Evolutionary conservation across 345 rosid genomes (phyloP), one percentile per base, ranked within the genome.

Genomic region (Populus tremula): DNA sequence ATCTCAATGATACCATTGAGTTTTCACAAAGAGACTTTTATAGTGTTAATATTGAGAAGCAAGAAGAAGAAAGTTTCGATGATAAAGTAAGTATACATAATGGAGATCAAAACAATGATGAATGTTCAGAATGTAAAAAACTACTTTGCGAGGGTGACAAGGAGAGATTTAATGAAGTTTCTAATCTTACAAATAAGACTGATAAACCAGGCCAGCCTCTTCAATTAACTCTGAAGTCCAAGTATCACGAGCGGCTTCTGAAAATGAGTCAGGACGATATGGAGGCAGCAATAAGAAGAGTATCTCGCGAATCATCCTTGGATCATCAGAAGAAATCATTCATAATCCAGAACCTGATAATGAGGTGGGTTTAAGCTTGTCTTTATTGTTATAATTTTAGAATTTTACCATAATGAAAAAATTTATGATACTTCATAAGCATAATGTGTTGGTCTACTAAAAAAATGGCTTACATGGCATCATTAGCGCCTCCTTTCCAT

Each of bases 271-370:
- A 89, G 82, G 89, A 89, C 67, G 90, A 89, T 81, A 86, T 92
- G 53, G 92, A 89, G 76, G 85, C 91, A 75, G 91, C 88, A 76
- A 80, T 92, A 53, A 82, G 91, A 82, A 92, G 89, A 77, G 91
- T 90, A 61, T 94, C 91, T 23, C 83, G 87, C 18, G 98, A 94
- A 77, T 74, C 92, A 77, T 77, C 92, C 33, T 64, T 92, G 14
- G 94, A 91, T 83, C 84, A 90, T 71, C 86, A 82, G 69, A 83
- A 87, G 85, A 90, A 92, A 80, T 85, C 92, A 45, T 84, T 70
- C 67, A 80, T 90, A 70, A 91, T 88, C 74, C 97, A 93, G 80
- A 88, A 89, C 82, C 88, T 93, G 74, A 80, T 88, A 50, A 90
- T 78, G 93, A 91, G 97, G 98, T 91, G 63, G 47, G 84, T 83